phyloP scores from a whole-genome alignment of 345 rosid species.

The Sonneratia alba region DNA sequence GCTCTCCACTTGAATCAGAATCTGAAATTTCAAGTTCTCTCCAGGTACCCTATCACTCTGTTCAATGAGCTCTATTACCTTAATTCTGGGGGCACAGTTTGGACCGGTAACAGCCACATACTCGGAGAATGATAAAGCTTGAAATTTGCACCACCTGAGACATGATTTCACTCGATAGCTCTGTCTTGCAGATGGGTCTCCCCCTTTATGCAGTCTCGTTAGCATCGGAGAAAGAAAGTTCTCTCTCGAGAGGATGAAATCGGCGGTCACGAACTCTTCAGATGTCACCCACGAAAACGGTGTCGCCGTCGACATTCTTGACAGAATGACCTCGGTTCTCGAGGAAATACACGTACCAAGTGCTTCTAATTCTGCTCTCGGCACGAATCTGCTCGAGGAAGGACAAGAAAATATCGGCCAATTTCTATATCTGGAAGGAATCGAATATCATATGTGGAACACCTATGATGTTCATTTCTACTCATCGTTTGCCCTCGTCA shows the following conservation, averaged over 20 bases:
- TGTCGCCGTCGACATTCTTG: slow-evolving; percentile 55
- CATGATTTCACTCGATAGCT: neutral
- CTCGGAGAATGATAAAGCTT: neutral
- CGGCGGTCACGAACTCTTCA: slow-evolving; percentile 21
- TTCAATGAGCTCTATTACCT: slow-evolving; percentile 94
- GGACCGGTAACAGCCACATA: slow-evolving; percentile 53
- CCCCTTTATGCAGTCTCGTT: slow-evolving; percentile 60
- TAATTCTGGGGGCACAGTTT: slow-evolving; percentile 80
- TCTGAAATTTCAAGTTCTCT: slow-evolving; percentile 3
- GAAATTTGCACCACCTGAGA: too few species aligned
- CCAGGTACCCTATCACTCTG: slow-evolving; percentile 78
- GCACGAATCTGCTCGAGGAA: slow-evolving; percentile 72
- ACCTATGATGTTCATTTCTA: slow-evolving; percentile 95
- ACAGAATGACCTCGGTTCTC: slow-evolving; percentile 56
- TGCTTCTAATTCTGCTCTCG: slow-evolving; percentile 70
- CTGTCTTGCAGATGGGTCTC: slow-evolving; percentile 54
- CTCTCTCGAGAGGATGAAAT: slow-evolving; percentile 59
- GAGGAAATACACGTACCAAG: slow-evolving; percentile 54
- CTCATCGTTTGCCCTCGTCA: slow-evolving; percentile 72
- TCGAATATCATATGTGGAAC: slow-evolving; percentile 91
- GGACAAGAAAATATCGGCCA: slow-evolving; percentile 97
- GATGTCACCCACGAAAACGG: slow-evolving; percentile 28
- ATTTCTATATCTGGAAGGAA: slow-evolving; percentile 84
- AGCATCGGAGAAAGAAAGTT: slow-evolving; percentile 52
- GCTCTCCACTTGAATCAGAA: neutral